phyloP scores from a whole-genome alignment of 495 filamentous ascomycete species.

The Geoglossum glabrum region DNA sequence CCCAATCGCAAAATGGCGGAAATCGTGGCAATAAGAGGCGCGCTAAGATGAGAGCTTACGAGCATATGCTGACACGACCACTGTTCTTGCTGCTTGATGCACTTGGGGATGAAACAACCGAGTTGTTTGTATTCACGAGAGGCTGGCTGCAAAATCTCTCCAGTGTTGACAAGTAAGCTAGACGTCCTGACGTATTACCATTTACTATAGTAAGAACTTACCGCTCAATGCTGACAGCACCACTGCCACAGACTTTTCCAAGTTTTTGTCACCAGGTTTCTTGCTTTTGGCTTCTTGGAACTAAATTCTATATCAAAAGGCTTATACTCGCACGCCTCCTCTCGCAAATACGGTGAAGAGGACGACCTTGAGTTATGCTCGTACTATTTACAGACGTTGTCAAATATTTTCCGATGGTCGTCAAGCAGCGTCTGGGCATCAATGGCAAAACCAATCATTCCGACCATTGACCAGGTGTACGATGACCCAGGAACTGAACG shows the following conservation, averaged over 20 bases:
- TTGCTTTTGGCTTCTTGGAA: conserved; percentile 28
- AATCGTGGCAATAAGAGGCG: not conserved
- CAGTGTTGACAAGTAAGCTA: conserved; percentile 39
- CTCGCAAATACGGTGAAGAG: conserved; percentile 17
- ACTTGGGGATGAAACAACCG: conserved; percentile 48
- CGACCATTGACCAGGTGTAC: conserved; percentile 15
- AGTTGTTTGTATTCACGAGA: conserved; percentile 53
- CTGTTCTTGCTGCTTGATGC: conserved; percentile 69
- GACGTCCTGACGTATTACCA: not conserved
- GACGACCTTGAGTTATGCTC: conserved; percentile 57
- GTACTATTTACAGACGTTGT: conserved; percentile 59
- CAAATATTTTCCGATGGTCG: conserved; percentile 45
- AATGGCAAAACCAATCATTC: conserved; percentile 24
- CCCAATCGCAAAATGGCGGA: conserved; percentile 9
- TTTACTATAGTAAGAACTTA: not conserved
- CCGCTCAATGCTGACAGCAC: not conserved
- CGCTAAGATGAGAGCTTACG: conserved; percentile 17
- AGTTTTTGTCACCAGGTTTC: conserved; percentile 34
- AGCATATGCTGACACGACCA: conserved; percentile 61
- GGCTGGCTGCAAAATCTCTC: conserved; percentile 65
- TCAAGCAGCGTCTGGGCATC: conserved; percentile 40
- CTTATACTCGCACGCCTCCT: not conserved
- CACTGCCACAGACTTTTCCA: conserved; percentile 26
- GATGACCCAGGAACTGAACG: conserved; percentile 17
- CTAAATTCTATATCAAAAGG: not conserved